A percentile compares a stretch with the other conserved stretches of the same genome.
phyloP scores from a whole-genome alignment of 2,329 filamentous ascomycete species.

The Cladosporium oxysporum region DNA sequence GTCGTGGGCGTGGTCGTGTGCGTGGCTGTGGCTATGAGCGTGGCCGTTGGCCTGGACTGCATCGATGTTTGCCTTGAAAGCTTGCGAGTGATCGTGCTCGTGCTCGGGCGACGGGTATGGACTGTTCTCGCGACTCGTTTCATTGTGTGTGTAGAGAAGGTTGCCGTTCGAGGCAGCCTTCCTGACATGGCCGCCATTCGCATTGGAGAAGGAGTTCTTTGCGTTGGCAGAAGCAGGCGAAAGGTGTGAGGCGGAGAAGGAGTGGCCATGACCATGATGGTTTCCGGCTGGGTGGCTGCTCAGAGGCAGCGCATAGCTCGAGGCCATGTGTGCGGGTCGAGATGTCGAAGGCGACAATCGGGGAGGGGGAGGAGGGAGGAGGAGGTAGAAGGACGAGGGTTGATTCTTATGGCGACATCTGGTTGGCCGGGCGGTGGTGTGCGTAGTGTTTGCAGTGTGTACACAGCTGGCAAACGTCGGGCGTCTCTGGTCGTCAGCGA shows the following conservation, averaged over 20 bases:
- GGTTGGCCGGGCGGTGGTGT: background rate
- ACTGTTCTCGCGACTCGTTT: conserved; percentile 34
- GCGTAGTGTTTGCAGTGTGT: conserved; percentile 29
- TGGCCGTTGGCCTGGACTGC: conserved; percentile 28
- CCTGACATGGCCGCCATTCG: conserved; percentile 22
- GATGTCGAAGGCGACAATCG: background rate
- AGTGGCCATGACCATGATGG: conserved; percentile 35
- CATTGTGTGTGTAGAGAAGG: conserved; percentile 32
- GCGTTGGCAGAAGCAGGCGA: conserved; percentile 22
- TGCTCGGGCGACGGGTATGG: conserved; percentile 29
- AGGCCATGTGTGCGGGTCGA: conserved; percentile 40
- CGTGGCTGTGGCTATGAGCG: conserved; percentile 20
- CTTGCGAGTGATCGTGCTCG: conserved; percentile 21
- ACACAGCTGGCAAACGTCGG: conserved; percentile 11
- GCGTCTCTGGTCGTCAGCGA: conserved; percentile 11
- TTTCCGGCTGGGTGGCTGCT: conserved; percentile 28
- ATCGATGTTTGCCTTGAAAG: conserved; percentile 27
- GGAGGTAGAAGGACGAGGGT: background rate
- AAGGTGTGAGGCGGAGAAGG: conserved; percentile 24
- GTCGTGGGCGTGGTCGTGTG: conserved; percentile 24
- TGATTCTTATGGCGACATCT: conserved; percentile 16
- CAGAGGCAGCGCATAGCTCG: conserved; percentile 48
- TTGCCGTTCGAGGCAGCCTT: conserved; percentile 29
- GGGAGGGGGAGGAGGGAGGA: background rate
- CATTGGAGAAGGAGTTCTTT: conserved; percentile 26